Base-by-base conservation (phyloP, 208 protist genomes). In the Vickermania ingenoplastis region DNA sequence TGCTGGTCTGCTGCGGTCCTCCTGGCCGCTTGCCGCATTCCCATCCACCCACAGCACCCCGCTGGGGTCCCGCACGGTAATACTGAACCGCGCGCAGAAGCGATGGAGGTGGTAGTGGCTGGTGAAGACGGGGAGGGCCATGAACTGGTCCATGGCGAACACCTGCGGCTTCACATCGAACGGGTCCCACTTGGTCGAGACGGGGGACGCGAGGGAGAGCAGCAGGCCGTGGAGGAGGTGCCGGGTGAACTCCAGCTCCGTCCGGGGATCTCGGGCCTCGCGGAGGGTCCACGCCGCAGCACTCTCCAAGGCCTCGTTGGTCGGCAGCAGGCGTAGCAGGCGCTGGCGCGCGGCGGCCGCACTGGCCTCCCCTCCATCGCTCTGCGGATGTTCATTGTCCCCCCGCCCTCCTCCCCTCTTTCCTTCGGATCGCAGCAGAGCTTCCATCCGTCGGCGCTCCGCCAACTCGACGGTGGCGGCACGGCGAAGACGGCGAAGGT, bases 151-250 rank as follows among this genome's bases (percentile, higher is more conserved):
- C 4, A 94, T 59, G 3, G 88, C 88, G 53, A 94, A 94, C 13
- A 90, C 78, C 66, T 94, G 88, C 60, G 88, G 84, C 69, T 91
- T 89, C 21, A 87, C 80, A 50, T 91, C 88, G 65, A 90, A 91
- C 29, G 88, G 88, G 50, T 94, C 88, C 82, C 83, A 94, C 41
- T 5, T 17, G 14, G 60, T 54, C 2, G 63, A 74, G 1, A 91
- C 83, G 13, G 88, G 88, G 11, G 84, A 84, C 14, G 88, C 88
- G 29, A 94, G 61, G 4, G 88, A 94, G 45, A 94, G 74, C 36
- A 91, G 55, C 24, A 75, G 81, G 54, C 76, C 79, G 53, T 63
- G 65, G 53, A 94, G 60, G 45, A 94, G 77, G n/a, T 81, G 80
- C 24, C 82, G 79, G 49, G 73, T 83, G 57, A 94, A 75, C 69